These are phyloP conservation scores for Plenodomus biglobosus DNA, from an alignment of 2,329 filamentous ascomycete species.

Conservation along the genomic window DNA sequence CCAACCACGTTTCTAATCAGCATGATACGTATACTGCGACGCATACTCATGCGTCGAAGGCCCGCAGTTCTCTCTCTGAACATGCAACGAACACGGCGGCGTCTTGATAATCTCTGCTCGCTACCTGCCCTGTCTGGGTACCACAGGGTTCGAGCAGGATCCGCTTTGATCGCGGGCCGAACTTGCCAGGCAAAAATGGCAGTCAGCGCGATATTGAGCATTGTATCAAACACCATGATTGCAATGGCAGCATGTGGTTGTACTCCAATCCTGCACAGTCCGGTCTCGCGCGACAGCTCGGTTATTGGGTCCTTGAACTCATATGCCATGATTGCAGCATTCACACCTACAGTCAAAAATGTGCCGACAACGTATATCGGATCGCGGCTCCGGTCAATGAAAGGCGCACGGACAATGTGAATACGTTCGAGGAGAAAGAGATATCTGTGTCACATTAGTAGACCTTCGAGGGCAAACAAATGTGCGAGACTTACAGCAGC, in stretches of 20 bases:
- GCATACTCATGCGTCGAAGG: slow-evolving; percentile 1
- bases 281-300: slow-evolving; percentile 26
- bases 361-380: slow-evolving; percentile 35
- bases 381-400: slow-evolving; percentile 32
- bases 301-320: slow-evolving; percentile 30
- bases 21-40: slow-evolving; percentile 20
- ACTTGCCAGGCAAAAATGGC: slow-evolving; percentile 40
- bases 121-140: background rate
- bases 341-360: slow-evolving; percentile 20
- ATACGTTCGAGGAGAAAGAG: slow-evolving; percentile 45
- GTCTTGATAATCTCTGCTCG: background rate
- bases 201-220: slow-evolving; percentile 39
- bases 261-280: slow-evolving; percentile 41
- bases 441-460: slow-evolving; percentile 22
- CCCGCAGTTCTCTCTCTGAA: background rate
- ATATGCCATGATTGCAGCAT: slow-evolving; percentile 21
- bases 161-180: slow-evolving; percentile 19
- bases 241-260: slow-evolving; percentile 31
- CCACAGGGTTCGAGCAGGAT: background rate
- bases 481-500: slow-evolving; percentile 18
- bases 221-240: slow-evolving; percentile 38
- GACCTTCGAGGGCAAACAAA: background rate
- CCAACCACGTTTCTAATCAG: slow-evolving; percentile 31
- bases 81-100: background rate
- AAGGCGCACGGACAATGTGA: slow-evolving; percentile 37